Evolutionary conservation across 140 eudicot species (phyloP).

Genomic region (Cichorium intybus): DNA sequence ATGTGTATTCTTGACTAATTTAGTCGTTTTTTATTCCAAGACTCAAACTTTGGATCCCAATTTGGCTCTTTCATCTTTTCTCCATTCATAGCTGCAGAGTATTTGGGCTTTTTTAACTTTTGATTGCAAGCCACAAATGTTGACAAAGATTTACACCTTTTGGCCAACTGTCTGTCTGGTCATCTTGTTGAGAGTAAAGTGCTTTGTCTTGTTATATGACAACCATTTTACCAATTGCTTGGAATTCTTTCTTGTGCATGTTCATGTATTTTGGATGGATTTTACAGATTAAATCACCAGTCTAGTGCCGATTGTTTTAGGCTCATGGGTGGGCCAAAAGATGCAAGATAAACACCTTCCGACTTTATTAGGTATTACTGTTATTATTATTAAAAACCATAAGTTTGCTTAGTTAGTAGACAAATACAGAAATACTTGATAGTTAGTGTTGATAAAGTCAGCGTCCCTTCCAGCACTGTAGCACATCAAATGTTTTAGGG

Average conservation of each 20-base stretch:
- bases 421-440: too few relatives aligned
- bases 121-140: background rate
- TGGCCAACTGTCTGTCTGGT: background rate
- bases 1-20: slow-evolving; percentile 16
- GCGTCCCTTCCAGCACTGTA: too few relatives aligned
- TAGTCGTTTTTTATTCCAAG: background rate
- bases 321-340: too few relatives aligned
- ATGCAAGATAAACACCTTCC: background rate
- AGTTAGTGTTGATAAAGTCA: too few relatives aligned
- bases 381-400: too few relatives aligned
- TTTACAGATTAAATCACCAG: background rate
- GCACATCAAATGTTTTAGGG: too few relatives aligned
- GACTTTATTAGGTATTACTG: too few relatives aligned
- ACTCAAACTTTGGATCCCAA: background rate
- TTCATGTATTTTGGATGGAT: background rate
- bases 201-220: background rate
- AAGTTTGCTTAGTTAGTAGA: too few relatives aligned
- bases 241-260: too few relatives aligned
- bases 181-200: background rate
- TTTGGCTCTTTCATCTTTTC: too few relatives aligned
- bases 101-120: too few relatives aligned
- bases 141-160: background rate
- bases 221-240: background rate
- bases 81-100: too few relatives aligned
- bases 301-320: background rate